Conservation (phyloP, 768 basidiomycete genomes). For the Russula ochroleuca region DNA sequence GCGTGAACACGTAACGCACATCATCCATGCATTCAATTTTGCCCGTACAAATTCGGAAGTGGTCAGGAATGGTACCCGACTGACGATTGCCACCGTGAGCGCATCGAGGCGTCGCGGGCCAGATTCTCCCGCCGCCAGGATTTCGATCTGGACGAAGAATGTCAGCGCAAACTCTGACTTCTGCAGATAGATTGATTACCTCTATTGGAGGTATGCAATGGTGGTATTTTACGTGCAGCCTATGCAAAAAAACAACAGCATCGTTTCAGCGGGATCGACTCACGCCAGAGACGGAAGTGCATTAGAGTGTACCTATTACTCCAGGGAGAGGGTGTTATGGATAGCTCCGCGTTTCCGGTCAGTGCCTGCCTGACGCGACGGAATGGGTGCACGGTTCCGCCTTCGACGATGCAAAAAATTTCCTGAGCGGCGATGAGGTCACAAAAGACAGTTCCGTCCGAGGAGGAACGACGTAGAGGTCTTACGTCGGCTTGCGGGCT, state of each 20-base stretch:
- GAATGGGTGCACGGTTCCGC: slow-evolving; percentile 66
- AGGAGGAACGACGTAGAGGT: slow-evolving; percentile 31
- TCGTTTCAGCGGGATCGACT: slow-evolving; percentile 20
- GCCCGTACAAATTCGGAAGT: slow-evolving; percentile 82
- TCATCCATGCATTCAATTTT: slow-evolving; percentile 78
- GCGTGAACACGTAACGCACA: slow-evolving; percentile 44
- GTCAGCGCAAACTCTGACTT: background rate
- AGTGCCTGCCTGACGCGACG: slow-evolving; percentile 76
- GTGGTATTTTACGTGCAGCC: slow-evolving; percentile 72
- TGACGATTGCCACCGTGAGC: slow-evolving; percentile 61
- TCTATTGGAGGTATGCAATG: slow-evolving; percentile 74
- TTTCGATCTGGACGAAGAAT: slow-evolving; percentile 58
- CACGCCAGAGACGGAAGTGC: slow-evolving; percentile 8
- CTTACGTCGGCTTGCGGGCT: slow-evolving; percentile 59
- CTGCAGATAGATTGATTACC: slow-evolving; percentile 36
- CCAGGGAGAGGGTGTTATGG: slow-evolving; percentile 75
- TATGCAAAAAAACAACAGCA: slow-evolving; percentile 32
- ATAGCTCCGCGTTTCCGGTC: slow-evolving; percentile 57
- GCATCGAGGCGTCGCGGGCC: slow-evolving; percentile 71
- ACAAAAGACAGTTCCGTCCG: background rate
- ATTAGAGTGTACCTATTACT: slow-evolving; percentile 60
- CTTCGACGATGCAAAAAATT: slow-evolving; percentile 80
- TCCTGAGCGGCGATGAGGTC: slow-evolving; percentile 48
- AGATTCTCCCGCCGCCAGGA: slow-evolving; percentile 74
- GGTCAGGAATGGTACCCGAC: slow-evolving; percentile 75